Conservation (phyloP, 2,329 filamentous ascomycete genomes). For the Paracorniculantispora psalliotae region DNA sequence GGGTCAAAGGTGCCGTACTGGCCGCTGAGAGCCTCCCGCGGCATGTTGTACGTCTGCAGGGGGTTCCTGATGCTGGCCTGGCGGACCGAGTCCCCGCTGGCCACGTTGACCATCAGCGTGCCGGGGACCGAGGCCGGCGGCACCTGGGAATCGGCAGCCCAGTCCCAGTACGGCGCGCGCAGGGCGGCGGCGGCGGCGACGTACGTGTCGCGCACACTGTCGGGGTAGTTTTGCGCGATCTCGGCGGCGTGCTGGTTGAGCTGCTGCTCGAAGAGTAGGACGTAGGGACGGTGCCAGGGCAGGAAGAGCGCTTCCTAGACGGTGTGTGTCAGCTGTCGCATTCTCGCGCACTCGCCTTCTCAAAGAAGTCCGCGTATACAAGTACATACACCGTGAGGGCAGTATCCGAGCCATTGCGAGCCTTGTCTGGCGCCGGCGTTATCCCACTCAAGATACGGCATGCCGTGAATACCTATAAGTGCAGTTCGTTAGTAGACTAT, state of each 20-base stretch:
- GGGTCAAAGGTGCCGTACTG: conserved; percentile 25
- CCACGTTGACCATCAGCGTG: conserved; percentile 8
- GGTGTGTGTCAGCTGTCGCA: neutral
- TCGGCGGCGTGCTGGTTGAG: conserved; percentile 35
- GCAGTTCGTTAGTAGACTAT: neutral
- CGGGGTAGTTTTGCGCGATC: conserved; percentile 35
- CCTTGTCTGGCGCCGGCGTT: conserved; percentile 15
- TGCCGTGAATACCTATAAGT: conserved; percentile 22
- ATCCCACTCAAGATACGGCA: conserved; percentile 29
- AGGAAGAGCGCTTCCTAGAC: conserved; percentile 35
- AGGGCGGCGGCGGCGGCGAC: conserved; percentile 33
- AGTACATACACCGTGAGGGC: conserved; percentile 32
- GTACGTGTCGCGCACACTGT: conserved; percentile 26
- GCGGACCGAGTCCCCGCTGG: conserved; percentile 16
- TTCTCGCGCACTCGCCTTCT: neutral
- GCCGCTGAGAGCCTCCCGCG: conserved; percentile 27
- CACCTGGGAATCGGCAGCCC: conserved; percentile 33
- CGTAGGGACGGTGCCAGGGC: conserved; percentile 46
- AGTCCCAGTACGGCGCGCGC: conserved; percentile 44
- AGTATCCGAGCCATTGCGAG: conserved; percentile 27
- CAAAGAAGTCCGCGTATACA: neutral
- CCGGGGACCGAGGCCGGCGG: conserved; percentile 26
- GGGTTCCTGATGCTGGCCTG: conserved; percentile 36
- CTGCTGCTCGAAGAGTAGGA: conserved; percentile 46
- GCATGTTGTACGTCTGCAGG: conserved; percentile 42